Conservation (phyloP, 148 eudicot genomes). For the Heliamphora exappendiculata region DNA sequence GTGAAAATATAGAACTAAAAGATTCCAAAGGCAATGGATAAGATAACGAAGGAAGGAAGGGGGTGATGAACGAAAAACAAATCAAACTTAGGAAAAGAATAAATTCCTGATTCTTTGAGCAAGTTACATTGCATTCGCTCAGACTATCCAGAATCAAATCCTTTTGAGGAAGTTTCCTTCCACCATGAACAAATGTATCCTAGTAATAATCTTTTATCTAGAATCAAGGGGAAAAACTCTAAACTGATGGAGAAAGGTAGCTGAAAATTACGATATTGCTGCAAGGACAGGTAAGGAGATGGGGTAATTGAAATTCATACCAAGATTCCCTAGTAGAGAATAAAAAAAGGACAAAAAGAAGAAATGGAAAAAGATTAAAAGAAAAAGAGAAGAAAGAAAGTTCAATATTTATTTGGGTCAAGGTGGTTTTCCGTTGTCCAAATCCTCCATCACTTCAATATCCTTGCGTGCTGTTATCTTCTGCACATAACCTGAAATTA, state of each 20-base stretch:
- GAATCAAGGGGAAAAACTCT: background rate
- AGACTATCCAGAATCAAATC: background rate
- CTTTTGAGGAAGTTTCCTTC: background rate
- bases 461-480: constrained; percentile 77
- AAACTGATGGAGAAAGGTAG: background rate
- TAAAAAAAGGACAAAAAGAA: too few species aligned
- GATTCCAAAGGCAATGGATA: constrained; percentile 2
- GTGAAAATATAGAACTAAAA: background rate
- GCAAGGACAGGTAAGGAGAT: background rate
- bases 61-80: background rate
- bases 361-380: background rate
- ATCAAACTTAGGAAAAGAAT: constrained; percentile 1
- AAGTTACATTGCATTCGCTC: background rate
- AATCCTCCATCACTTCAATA: constrained; percentile 81
- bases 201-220: background rate
- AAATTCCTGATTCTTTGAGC: constrained; percentile 2
- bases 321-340: too few species aligned
- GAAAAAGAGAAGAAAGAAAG: background rate
- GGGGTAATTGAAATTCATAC: background rate
- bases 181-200: background rate
- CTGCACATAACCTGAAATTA: constrained; percentile 80
- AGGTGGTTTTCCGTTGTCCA: constrained; percentile 68
- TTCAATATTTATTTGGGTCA: constrained; percentile 17
- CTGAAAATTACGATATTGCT: constrained; percentile 11
- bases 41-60: background rate